phyloP scores from a whole-genome alignment of 345 rosid genomes.

The Rhodomyrtus tomentosa region DNA sequence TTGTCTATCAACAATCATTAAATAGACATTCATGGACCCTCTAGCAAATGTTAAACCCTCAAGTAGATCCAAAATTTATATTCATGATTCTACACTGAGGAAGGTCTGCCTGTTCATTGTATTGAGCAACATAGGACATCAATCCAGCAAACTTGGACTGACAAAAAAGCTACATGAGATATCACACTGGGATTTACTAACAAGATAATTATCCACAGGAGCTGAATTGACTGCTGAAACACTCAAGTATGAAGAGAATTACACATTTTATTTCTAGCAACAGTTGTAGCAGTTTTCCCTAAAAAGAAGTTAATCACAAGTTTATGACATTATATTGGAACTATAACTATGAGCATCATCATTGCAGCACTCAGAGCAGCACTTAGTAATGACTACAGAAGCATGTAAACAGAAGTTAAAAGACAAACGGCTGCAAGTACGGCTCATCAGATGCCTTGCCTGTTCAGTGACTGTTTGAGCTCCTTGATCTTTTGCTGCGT shows the following conservation, averaged over 20 bases:
- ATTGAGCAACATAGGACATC: not conserved
- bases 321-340: not conserved
- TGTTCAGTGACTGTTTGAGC: constrained; percentile 91
- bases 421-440: not conserved
- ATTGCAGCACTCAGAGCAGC: not conserved
- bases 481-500: constrained; percentile 95
- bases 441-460: constrained; percentile 23
- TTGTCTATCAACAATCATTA: not conserved
- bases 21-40: not conserved
- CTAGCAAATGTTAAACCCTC: not conserved
- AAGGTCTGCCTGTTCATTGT: not conserved
- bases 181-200: not conserved
- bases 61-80: not conserved
- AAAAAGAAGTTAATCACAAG: not conserved
- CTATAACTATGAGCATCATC: not conserved
- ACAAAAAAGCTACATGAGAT: not conserved
- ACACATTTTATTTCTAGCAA: not conserved
- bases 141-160: not conserved
- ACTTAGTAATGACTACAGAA: not conserved
- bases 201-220: not conserved
- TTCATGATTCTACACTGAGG: not conserved
- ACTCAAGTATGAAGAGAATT: not conserved
- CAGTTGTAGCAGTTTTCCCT: not conserved
- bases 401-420: not conserved
- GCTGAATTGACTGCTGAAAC: not conserved